Base-by-base conservation (phyloP, 768 basidiomycete species). In the Boletus fagicola region DNA sequence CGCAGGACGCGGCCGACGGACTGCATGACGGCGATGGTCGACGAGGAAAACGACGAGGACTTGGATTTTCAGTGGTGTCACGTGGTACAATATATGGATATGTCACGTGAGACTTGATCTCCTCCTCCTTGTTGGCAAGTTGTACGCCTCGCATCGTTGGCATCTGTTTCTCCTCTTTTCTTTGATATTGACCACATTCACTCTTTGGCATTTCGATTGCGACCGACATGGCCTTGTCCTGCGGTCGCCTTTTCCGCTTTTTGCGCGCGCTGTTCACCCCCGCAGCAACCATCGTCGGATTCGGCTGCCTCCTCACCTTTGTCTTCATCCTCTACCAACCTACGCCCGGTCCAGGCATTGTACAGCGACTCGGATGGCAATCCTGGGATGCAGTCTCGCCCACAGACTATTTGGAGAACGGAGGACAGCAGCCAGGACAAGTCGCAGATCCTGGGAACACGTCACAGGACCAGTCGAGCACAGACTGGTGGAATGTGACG, bases 331-430 rank as follows among this genome's bases (percentile, higher is more conserved):
- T 96, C 33, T 88, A 92, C 65, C 90, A 92, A 68, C 90, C 90
- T 4, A 82, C 81, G 11, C 77, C 78, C 2, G 90, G 90, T 3
- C 90, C 90, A 18, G 90, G 90, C 1, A 69, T 79, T 15, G 68
- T 79, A 15, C 90, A 92, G 65, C 80, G 82, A 45, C 76, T 97
- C 20, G 92, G 92, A 30, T 95, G 93, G 93, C 93, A 95, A 65
- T 80, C 88, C 8, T 96, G 91, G 91, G 93, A 90, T 44, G 66
- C 81, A 4, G 77, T 94, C 0, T 70, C 74, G 2, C 68, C 79
- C 26, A 16, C n/a, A 3, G 40, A 56, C 49, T 49, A 60, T 36
- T 45, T 59, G 22, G 51, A 45, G 16, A 36, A 46, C 3, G 51
- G 58, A 24, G 35, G 16, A 7, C 33, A 33, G 9, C 48, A 49